Evolutionary conservation across 129 eudicot genomes (phyloP).

Genomic region (Chrysanthemum makinoi): DNA sequence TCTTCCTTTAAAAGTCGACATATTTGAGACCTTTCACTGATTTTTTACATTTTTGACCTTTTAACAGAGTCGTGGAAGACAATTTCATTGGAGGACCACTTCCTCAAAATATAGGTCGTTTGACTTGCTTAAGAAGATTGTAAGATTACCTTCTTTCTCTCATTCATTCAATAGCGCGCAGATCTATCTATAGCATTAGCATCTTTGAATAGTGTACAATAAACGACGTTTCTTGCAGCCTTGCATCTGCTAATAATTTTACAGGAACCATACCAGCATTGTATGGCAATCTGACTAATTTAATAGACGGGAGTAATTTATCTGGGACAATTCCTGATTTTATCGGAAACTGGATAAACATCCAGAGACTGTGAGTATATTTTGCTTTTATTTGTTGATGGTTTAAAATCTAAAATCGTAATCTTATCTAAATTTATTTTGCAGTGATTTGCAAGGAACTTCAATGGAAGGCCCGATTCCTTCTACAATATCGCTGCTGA

Average conservation of each 20-base stretch:
- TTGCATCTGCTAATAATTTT: too few relatives aligned
- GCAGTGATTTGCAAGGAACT: slow-evolving; percentile 85
- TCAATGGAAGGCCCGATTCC: slow-evolving; percentile 81
- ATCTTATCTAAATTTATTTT: slow-evolving; percentile 12
- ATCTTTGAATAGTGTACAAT: too few relatives aligned
- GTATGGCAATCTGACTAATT: slow-evolving; percentile 22
- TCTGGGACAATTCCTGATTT: slow-evolving; percentile 85
- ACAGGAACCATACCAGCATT: too few relatives aligned
- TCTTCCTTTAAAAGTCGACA: background rate
- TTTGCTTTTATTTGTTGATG: slow-evolving; percentile 2
- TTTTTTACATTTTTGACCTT: slow-evolving; percentile 11
- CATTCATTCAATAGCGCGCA: background rate
- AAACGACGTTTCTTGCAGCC: too few relatives aligned
- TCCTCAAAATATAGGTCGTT: slow-evolving; percentile 27
- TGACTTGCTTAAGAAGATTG: slow-evolving; percentile 29
- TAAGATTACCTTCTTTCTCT: slow-evolving; percentile 2
- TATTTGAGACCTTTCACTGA: background rate
- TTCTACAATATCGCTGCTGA: slow-evolving; percentile 48
- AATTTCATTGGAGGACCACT: slow-evolving; percentile 27
- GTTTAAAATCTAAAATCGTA: background rate
- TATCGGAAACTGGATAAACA: slow-evolving; percentile 72
- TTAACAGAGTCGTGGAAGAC: slow-evolving; percentile 25
- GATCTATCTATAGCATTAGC: too few relatives aligned
- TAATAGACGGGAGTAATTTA: slow-evolving; percentile 66
- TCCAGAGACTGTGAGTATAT: slow-evolving; percentile 58